Conservation (phyloP, 768 basidiomycete species). For the Termitomyces sp. region DNA sequence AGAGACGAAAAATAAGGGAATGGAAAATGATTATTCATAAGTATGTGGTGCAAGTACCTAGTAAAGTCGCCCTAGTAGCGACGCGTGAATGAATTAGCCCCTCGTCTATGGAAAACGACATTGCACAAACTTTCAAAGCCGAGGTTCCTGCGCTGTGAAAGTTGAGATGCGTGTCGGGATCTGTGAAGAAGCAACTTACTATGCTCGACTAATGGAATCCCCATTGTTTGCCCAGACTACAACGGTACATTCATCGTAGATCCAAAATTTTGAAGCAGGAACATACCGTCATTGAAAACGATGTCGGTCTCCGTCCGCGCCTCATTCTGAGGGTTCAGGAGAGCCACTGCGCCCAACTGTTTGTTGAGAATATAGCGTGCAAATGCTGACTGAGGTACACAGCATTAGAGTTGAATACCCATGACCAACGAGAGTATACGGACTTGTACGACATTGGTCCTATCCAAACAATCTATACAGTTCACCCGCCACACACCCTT, state of each 20-base stretch:
- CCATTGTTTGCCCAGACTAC: slow-evolving; percentile 98
- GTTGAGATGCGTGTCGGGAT: neutral
- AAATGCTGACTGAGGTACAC: slow-evolving; percentile 71
- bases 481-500: slow-evolving; percentile 87
- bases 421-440: slow-evolving; percentile 6
- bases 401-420: neutral
- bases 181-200: slow-evolving; percentile 45
- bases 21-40: neutral
- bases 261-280: neutral
- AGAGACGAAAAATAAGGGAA: slow-evolving; percentile 6
- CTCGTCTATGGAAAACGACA: neutral
- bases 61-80: slow-evolving; percentile 76
- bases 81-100: neutral
- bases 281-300: slow-evolving; percentile 75
- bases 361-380: slow-evolving; percentile 77
- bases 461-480: slow-evolving; percentile 93
- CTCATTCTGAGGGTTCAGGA: slow-evolving; percentile 50
- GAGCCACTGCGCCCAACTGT: slow-evolving; percentile 70
- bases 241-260: neutral
- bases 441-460: slow-evolving; percentile 93
- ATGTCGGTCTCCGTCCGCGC: slow-evolving; percentile 62
- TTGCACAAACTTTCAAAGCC: slow-evolving; percentile 74
- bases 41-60: slow-evolving; percentile 41
- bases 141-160: slow-evolving; percentile 85
- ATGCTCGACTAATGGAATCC: slow-evolving; percentile 87